These are phyloP conservation scores for Grigorovia yakushimaensis DNA, from an alignment of 805 yeast species.

Conservation along the genomic window DNA sequence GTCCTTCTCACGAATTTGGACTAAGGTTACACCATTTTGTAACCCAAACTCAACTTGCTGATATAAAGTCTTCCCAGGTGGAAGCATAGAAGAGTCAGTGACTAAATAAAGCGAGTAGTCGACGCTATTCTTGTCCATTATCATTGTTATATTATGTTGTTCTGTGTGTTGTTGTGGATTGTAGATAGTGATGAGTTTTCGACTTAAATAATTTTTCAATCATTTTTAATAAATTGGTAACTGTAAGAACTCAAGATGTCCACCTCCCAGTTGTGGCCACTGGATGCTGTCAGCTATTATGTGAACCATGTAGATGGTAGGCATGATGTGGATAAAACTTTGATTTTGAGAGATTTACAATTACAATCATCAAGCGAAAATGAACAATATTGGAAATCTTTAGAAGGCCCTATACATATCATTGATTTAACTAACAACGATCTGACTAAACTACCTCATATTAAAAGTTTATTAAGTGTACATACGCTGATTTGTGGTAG, in stretches of 20 bases:
- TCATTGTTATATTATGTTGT: slow-evolving; percentile 30
- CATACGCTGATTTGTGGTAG: slow-evolving; percentile 50
- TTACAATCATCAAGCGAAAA: slow-evolving; percentile 12
- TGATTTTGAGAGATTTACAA: slow-evolving; percentile 25
- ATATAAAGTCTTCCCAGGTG: slow-evolving; percentile 43
- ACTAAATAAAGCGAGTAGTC: slow-evolving; percentile 61
- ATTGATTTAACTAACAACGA: slow-evolving; percentile 74
- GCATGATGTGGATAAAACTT: slow-evolving; percentile 20
- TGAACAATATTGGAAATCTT: not conserved
- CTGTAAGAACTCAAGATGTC: not conserved
- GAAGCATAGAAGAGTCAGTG: slow-evolving; percentile 70
- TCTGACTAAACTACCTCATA: slow-evolving; percentile 47
- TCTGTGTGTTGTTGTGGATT: slow-evolving; percentile 35
- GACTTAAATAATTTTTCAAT: not conserved
- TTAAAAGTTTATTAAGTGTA: slow-evolving; percentile 30
- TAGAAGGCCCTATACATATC: slow-evolving; percentile 36
- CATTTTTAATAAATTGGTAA: not conserved
- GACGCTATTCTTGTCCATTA: slow-evolving; percentile 12
- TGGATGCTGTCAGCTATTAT: slow-evolving; percentile 41
- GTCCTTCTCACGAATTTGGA: slow-evolving; percentile 76
- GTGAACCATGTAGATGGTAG: slow-evolving; percentile 31
- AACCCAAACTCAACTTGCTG: slow-evolving; percentile 58
- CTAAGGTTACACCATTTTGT: slow-evolving; percentile 64
- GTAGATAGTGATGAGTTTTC: slow-evolving; percentile 28
- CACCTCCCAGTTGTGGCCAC: not conserved